Base-by-base conservation (phyloP, 2,329 filamentous ascomycete species). In the Penicillium rolfsii region DNA sequence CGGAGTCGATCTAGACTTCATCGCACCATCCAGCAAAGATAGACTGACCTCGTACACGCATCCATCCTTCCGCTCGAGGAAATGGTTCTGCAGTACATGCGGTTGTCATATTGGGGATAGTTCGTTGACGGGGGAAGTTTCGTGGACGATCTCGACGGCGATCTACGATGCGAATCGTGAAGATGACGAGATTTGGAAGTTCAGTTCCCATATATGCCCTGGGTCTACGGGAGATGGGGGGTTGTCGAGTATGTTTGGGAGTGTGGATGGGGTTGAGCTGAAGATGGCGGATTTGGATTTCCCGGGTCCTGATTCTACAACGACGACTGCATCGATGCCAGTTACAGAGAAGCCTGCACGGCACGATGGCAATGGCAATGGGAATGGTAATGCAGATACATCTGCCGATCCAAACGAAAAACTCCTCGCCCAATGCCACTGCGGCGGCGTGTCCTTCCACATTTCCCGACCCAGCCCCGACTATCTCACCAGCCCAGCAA, bases 41-140 rank as follows among this genome's bases (percentile, higher is more conserved):
- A 60, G 63, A 3, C 41, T 72, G 9, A 71, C 71, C 12, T 5
- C 26, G 4, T 81, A 78, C 55, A 43, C 66, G 2, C 76, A 73
- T 40, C 71, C 75, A 0, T 60, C 70, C 4, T 60, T 63, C 4
- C 59, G 63, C 5, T 65, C 73, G 14, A 75, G 65, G 26, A 64
- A 73, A 5, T 78, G 76, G 61, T 79, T 79, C 63, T 83, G 81
- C 64, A 70, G 69, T 6, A 80, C 72, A 7, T 83, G 81, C 59
- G 81, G 80, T 11, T 77, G 76, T 26, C 76, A 77, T 9, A 64
- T 74, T 6, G 70, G 69, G 11, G 67, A 66, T 28, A 38, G 19
- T 16, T 24, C 48, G 49, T 52, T 48, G 6, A 57, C 52, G 1
- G 59, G 3, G 6, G 45, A 63, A 19, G 57, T 58, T 3, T 38